These are phyloP conservation scores for Glaciozyma martinii DNA, from an alignment of 768 basidiomycete genomes.

Conservation along the genomic window DNA sequence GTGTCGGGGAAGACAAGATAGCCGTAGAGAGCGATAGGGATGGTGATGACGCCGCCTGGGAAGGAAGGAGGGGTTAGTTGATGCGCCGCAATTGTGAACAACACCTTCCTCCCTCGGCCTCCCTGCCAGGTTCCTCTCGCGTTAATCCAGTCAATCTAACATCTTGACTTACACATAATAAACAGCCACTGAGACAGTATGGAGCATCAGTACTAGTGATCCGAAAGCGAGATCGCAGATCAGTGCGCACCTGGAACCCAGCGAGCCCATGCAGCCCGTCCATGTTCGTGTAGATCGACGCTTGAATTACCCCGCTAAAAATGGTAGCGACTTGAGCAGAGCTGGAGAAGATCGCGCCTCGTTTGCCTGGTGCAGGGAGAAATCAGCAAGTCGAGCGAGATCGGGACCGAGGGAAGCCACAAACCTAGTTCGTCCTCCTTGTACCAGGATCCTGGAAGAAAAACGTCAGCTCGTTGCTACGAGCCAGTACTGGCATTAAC, in stretches of 20 bases:
- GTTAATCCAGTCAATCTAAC: no score
- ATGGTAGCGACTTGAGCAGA: constrained; percentile 56
- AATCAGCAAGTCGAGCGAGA: no score
- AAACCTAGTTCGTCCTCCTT: constrained; percentile 52
- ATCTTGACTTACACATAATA: constrained; percentile 61
- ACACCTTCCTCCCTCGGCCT: constrained; percentile 49
- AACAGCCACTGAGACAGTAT: constrained; percentile 38
- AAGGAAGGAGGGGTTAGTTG: no score
- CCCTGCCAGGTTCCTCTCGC: neutral
- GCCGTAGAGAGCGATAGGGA: constrained; percentile 20
- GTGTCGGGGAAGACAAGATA: constrained; percentile 59
- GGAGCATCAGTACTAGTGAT: neutral
- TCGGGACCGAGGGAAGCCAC: no score
- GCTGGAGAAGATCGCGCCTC: constrained; percentile 62
- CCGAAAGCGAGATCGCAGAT: no score
- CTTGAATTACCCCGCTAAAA: constrained; percentile 48
- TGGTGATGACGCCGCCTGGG: constrained; percentile 38
- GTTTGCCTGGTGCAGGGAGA: constrained; percentile 39
- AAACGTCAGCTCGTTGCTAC: no score
- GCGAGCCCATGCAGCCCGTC: constrained; percentile 15
- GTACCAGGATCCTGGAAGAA: neutral
- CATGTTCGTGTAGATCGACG: constrained; percentile 50
- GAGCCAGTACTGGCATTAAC: no score
- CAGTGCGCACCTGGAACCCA: constrained; percentile 14
- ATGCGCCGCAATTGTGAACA: no score